Base-by-base conservation (phyloP, 441 rosid species). In the Flueggea neowawraea region DNA sequence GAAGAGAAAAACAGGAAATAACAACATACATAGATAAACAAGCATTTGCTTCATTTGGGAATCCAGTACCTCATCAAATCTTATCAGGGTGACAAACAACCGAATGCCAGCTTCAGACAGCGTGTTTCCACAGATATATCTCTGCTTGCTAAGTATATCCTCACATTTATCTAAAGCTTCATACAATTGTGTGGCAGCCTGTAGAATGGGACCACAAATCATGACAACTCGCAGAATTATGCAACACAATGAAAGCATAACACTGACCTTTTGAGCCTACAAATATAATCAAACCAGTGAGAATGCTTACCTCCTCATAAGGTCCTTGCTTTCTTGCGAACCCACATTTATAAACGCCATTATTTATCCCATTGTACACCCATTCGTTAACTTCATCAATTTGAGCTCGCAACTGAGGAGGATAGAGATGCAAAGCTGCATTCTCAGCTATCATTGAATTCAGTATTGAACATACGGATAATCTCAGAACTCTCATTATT, bases 281-380 rank as follows among this genome's bases (percentile, higher is more conserved):
- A 43, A 43, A 43, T 43, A 6, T 1, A 43, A n/a, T 43, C 8
- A 43, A 43, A 43, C 45, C 28, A 22, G 12, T 43, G 45, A 43
- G 3, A 43, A 43, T 54, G 12, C 63, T 78, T 70, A 93, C 98
- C 91, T 88, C 90, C 62, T 93, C 95, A 52, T 88, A 93, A 31
- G 97, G 89, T 54, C 47, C 88, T 76, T 94, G 95, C 69, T 85
- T 84, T 69, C 67, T 84, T 2, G 97, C 98, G 78, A 93, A 88
- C 10, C 98, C 97, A 17, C 98, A 90, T 78, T 75, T 84, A 69
- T 90, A 93, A 61, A 90, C 97, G 66, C 98, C 96, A 16, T 90
- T 85, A 15, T 93, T 93, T 48, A 93, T 85, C 63, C 78, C 83
- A 61, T 12, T 53, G 65, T 93, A 88, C 22, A 86, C 66, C 97